A percentile compares a stretch with the other conserved stretches of the same genome.
phyloP scores from a whole-genome alignment of 2,329 filamentous ascomycete species.

The Venturia oleaginea region DNA sequence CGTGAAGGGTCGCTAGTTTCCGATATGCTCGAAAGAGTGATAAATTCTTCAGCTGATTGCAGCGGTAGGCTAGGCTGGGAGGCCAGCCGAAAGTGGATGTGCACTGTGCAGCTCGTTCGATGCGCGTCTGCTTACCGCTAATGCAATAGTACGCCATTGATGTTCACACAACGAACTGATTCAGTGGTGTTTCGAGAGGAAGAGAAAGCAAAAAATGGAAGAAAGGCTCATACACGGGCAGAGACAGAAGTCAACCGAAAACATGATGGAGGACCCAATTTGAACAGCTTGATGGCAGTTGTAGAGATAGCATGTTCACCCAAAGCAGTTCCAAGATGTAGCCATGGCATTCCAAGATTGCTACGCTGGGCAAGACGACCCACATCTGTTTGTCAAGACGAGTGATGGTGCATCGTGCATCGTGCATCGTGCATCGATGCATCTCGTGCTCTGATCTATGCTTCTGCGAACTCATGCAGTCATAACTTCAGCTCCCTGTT shows the following conservation, averaged over 20 bases:
- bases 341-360: background rate
- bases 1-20: background rate
- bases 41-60: background rate
- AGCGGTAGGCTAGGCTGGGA: background rate
- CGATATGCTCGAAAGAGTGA: background rate
- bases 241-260: background rate
- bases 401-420: too few species aligned
- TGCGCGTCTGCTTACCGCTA: background rate
- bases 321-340: background rate
- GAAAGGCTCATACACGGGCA: too few species aligned
- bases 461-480: background rate
- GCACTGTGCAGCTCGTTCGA: background rate
- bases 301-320: background rate
- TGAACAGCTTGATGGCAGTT: background rate
- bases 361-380: background rate
- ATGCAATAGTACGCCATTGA: conserved; percentile 9
- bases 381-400: background rate
- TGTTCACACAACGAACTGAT: background rate
- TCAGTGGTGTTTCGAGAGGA: conserved; percentile 6
- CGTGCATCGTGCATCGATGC: conserved; percentile 9
- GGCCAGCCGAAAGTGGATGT: background rate
- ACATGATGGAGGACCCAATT: background rate
- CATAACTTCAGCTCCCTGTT: background rate
- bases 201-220: background rate
- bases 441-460: background rate